Percentiles rank a stretch among this genome's conserved stretches.
Evolutionary conservation across 495 filamentous ascomycete genomes (phyloP).

Genomic region (Aspergillus kassunensis): DNA sequence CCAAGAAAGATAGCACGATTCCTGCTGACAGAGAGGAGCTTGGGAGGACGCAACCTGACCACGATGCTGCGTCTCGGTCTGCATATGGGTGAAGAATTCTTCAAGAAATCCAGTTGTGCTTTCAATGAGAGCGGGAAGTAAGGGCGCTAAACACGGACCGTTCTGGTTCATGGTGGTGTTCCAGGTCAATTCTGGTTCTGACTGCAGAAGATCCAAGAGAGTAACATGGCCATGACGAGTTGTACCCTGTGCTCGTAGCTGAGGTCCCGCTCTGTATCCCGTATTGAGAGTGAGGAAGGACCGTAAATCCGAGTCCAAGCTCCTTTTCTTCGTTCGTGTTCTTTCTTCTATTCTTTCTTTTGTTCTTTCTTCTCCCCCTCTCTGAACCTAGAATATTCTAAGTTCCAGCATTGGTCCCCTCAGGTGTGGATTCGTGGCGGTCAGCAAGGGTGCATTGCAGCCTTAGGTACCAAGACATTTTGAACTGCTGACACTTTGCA

Average conservation of each 20-base stretch:
- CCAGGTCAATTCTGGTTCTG: too few relatives aligned
- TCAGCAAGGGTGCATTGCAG: constrained; percentile 16
- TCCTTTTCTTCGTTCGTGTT: neutral
- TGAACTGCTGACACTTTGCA: constrained; percentile 3
- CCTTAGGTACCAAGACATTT: constrained; percentile 20
- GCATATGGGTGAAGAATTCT: neutral
- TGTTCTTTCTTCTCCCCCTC: neutral
- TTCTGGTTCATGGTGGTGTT: too few relatives aligned
- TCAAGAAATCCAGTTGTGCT: too few relatives aligned
- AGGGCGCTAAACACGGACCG: constrained; percentile 10
- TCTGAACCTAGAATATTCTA: too few relatives aligned
- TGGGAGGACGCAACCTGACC: neutral
- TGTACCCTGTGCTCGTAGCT: constrained; percentile 6
- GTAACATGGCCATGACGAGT: constrained; percentile 4
- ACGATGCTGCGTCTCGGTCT: neutral
- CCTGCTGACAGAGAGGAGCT: neutral
- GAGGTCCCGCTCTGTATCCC: constrained; percentile 2
- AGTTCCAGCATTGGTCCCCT: too few relatives aligned
- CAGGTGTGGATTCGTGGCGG: constrained; percentile 10
- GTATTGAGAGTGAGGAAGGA: too few relatives aligned
- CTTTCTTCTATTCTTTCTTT: constrained; percentile 10
- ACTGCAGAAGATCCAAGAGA: neutral
- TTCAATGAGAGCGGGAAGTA: constrained; percentile 3
- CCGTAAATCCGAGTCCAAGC: too few relatives aligned
- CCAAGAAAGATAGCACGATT: constrained; percentile 8